Conservation (phyloP, 2,329 filamentous ascomycete species). For the Pleurostoma richardsiae region DNA sequence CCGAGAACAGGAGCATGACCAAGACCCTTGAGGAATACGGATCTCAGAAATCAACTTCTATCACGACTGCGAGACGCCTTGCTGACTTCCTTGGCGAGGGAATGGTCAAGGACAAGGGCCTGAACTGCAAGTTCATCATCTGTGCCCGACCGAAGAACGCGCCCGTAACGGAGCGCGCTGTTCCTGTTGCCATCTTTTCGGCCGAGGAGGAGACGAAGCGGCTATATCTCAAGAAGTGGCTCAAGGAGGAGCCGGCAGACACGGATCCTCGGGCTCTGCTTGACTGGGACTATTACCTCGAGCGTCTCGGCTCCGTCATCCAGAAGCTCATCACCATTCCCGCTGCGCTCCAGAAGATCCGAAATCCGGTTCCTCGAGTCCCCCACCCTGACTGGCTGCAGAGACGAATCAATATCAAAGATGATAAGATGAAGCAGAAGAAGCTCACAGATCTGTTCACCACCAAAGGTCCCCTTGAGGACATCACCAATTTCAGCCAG, state of each 20-base stretch:
- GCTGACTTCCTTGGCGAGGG: conserved; percentile 96
- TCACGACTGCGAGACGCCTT: conserved; percentile 90
- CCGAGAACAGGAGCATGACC: conserved; percentile 96
- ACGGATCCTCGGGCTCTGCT: conserved; percentile 87
- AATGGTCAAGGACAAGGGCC: conserved; percentile 98
- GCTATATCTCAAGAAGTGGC: conserved; percentile 88
- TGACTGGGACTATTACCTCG: conserved; percentile 96
- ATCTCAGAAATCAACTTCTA: conserved; percentile 94
- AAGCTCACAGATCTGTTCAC: conserved; percentile 93
- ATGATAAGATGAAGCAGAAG: conserved; percentile 97
- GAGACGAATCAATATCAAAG: conserved; percentile 86
- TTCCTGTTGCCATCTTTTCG: conserved; percentile 96
- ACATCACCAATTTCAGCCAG: conserved; percentile 63
- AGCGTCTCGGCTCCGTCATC: conserved; percentile 92
- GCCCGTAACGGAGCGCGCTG: conserved; percentile 88
- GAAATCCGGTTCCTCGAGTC: conserved; percentile 90
- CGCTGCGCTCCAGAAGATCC: conserved; percentile 88
- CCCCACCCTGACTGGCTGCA: conserved; percentile 96
- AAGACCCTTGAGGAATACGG: conserved; percentile 98
- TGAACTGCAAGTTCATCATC: conserved; percentile 99
- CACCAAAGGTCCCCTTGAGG: conserved; percentile 64
- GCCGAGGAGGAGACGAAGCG: conserved; percentile 85
- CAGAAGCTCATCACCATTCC: conserved; percentile 99
- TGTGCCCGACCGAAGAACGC: conserved; percentile 80
- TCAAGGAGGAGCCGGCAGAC: conserved; percentile 86